Base-by-base conservation (phyloP, 495 filamentous ascomycete genomes). In the Aspergillus mulundensis region DNA sequence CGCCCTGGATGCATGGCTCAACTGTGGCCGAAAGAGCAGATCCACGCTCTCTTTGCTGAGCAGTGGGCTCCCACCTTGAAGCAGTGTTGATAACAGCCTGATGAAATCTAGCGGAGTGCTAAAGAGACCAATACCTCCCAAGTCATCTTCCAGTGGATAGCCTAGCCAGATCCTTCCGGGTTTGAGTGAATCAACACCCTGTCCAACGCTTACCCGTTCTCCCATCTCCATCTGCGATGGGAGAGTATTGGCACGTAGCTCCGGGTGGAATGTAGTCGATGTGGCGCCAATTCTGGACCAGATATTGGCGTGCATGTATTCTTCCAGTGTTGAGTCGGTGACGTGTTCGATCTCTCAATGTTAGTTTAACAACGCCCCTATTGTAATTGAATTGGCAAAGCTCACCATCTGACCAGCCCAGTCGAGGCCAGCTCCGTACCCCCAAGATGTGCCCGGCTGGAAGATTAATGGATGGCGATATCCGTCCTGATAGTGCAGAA, bases 91-190 rank as follows among this genome's bases (percentile, higher is more conserved):
- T 5, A 65, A 38, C 0, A 62, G 38, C 42, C 63, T 60, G 8
- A 42, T 20, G 40, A 52, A 60, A 48, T 60, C 41, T 63, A 15
- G 44, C 0, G 54, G 39, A 7, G 58, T 64, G 30, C 72, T 71
- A 50, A 65, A 81, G 11, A 79, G 42, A 1, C 84, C 84, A 0
- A 68, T 71, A 0, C 84, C 83, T 1, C 81, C 83, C 4, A 74
- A 56, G 51, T 74, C 67, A 24, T 77, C 66, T 28, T 57, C 11
- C n/a, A 41, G 11, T 10, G 5, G 6, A 14, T 7, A 60, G 3
- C 8, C 8, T 8, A 3, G 8, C 4, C 4, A 8, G 4, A 8
- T 4, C 8, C 4, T 3, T 3, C 25, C 25, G 25, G 4, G 25
- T 28, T 28, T 28, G 25, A 28, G 25, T n/a, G n/a, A n/a, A 8